phyloP scores from a whole-genome alignment of 2,329 filamentous ascomycete species.

The Elsinoe australis region DNA sequence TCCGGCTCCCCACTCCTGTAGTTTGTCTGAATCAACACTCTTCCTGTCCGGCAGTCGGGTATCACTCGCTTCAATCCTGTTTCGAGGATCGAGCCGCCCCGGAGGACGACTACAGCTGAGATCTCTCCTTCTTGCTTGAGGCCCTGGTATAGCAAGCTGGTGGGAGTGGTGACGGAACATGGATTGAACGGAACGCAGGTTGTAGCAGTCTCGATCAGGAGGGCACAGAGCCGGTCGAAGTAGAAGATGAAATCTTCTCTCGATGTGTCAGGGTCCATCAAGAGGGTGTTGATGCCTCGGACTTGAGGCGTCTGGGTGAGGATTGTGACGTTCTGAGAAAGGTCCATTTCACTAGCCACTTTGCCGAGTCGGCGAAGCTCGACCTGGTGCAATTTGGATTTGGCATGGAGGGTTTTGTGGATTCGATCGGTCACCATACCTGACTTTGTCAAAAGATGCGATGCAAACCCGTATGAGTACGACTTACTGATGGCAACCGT shows the following conservation, averaged over 20 bases:
- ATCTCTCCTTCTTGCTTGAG: constrained; percentile 62
- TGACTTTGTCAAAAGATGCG: constrained; percentile 28
- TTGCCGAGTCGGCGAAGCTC: constrained; percentile 70
- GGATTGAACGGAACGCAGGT: constrained; percentile 62
- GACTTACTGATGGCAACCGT: constrained; percentile 64
- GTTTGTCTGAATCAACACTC: constrained; percentile 80
- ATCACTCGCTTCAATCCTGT: constrained; percentile 82
- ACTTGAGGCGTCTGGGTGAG: constrained; percentile 73
- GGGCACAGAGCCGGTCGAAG: constrained; percentile 79
- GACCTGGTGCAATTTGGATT: constrained; percentile 73
- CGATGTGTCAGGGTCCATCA: constrained; percentile 69
- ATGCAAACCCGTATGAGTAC: not conserved
- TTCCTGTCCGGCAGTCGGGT: constrained; percentile 82
- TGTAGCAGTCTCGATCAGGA: constrained; percentile 75
- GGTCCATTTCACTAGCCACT: constrained; percentile 58
- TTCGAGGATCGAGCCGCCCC: constrained; percentile 83
- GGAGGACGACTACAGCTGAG: constrained; percentile 79
- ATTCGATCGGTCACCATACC: constrained; percentile 93
- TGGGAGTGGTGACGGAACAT: constrained; percentile 59
- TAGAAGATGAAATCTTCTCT: constrained; percentile 96
- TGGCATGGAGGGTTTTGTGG: constrained; percentile 74
- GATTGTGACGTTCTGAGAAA: constrained; percentile 67
- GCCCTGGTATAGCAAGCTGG: constrained; percentile 60
- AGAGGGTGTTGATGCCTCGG: constrained; percentile 79
- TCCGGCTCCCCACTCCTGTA: constrained; percentile 81